A percentile compares a stretch with the other conserved stretches of the same genome.
These are phyloP conservation scores for Auxenochlorella pyrenoidosa DNA, from an alignment of 139 green algal species.

Conservation along the genomic window DNA sequence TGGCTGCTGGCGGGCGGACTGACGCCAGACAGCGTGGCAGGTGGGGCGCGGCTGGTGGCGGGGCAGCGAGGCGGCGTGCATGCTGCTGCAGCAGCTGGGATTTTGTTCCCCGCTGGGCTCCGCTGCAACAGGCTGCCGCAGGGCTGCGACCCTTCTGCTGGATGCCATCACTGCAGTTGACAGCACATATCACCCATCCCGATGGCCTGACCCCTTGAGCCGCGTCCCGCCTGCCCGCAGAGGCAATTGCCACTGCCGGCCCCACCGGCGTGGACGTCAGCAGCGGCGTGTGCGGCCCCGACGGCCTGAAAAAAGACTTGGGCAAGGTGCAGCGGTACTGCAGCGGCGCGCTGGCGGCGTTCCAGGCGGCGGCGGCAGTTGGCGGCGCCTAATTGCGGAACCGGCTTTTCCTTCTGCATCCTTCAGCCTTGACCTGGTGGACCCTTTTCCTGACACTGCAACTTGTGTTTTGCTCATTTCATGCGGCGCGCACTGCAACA, in stretches of 20 bases:
- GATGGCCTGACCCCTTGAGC: background rate
- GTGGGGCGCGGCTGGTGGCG: background rate
- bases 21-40: slow-evolving; percentile 72
- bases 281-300: slow-evolving; percentile 76
- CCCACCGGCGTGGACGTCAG: slow-evolving; percentile 85
- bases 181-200: no score
- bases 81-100: background rate
- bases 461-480: no score
- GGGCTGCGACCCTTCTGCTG: no score
- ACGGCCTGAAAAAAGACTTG: slow-evolving; percentile 65
- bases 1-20: slow-evolving; percentile 88
- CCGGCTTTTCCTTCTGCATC: no score
- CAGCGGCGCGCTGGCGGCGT: slow-evolving; percentile 16
- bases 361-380: slow-evolving; percentile 26
- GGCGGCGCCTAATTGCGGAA: no score
- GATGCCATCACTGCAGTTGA: no score
- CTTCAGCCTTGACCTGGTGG: no score
- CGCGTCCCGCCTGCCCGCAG: background rate
- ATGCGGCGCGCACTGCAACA: no score
- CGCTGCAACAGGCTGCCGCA: no score
- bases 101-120: no score
- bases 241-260: slow-evolving; percentile 58
- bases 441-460: no score
- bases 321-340: slow-evolving; percentile 55
- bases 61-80: background rate